Base-by-base conservation (phyloP, 2,329 filamentous ascomycete species). In the Nakataea oryzae region DNA sequence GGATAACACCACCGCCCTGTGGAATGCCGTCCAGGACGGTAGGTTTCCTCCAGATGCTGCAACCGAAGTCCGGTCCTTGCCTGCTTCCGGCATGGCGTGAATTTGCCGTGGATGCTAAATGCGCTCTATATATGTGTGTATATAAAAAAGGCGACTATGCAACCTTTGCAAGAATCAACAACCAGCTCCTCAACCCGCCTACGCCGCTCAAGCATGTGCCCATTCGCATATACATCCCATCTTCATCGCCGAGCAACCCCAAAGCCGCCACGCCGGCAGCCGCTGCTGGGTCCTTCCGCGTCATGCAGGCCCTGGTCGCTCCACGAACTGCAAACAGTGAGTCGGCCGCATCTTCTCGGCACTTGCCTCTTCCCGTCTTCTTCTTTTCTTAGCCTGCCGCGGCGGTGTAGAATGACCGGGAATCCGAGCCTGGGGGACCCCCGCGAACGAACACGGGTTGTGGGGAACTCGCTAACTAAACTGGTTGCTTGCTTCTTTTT, bases 201-300 rank as follows among this genome's bases (percentile, higher is more conserved):
- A 84, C 85, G 8, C 84, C 87, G 24, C 82, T 97, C 61, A 87
- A 87, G 64, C 87, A 96, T 74, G 81, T 97, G n/a, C 95, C 95
- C 0, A 76, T 97, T 54, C 87, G 93, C 62, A 77, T 97, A 62
- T 99, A 97, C 74, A 85, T 97, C 59, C 90, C 89, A 3, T 82
- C 85, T 6, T 77, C 84, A 0, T 85, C 89, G 0, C 78, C 82
- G 28, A 26, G 54, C 32, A 26, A 62, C 70, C 11, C 62, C 41
- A 72, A 72, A 24, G 67, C 74, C 2, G 65, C 59, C 41, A 63
- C 67, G 24, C 63, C 69, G 12, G 64, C 66, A 4, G 57, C 70
- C 13, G 34, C 59, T 24, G 58, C 59, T 12, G 84, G 82, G 24
- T 80, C 83, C 50, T 86, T 90, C 70, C 87, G 84, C 69, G 83